Base-by-base conservation (phyloP, 2,329 filamentous ascomycete genomes). In the Paraphoma sp. region DNA sequence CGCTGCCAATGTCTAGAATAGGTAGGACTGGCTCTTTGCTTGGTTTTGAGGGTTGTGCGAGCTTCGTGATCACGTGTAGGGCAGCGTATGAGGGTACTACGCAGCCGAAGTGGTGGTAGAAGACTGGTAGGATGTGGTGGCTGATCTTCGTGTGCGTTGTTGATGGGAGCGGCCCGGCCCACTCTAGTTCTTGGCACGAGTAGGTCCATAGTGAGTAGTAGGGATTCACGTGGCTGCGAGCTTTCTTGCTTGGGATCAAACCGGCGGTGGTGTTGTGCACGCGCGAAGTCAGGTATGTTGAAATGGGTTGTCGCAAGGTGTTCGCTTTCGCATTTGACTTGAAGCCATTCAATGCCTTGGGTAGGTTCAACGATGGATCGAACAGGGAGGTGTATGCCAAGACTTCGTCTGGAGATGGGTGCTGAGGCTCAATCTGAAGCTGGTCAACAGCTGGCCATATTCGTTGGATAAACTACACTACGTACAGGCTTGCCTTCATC, bases 71-170 rank as follows among this genome's bases (percentile, higher is more conserved):
- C 18, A 89, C 78, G 59, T 83, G 79, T 11, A 93, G 78, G 1
- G 84, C 81, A 65, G 91, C 88, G 72, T 89, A 88, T 9, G 84
- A 86, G 0, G 90, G 90, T 17, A 87, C 87, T 1, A 85, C 84
- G 76, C 89, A 93, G 48, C 89, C 89, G 73, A 92, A 92, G 75
- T 93, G 89, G 76, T 92, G 89, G 82, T 92, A 92, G 53, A 92
- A 81, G 16, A 92, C 80, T 2, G 89, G 89, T 8, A 92, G 81
- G 6, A 91, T 80, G 64, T 89, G 88, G 75, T 93, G 90, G 48
- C 83, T 84, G 56, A 81, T 83, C 50, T 80, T 81, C 4, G 84
- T 82, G 28, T 80, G 76, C 14, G 79, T 80, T 3, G 87, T 84
- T 36, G 77, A 76, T 12, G 79, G 74, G 69, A 83, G 77, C 2